These are phyloP conservation scores for Vigna reflexopilosa DNA, from an alignment of 306 rosid genomes.

Conservation along the genomic window DNA sequence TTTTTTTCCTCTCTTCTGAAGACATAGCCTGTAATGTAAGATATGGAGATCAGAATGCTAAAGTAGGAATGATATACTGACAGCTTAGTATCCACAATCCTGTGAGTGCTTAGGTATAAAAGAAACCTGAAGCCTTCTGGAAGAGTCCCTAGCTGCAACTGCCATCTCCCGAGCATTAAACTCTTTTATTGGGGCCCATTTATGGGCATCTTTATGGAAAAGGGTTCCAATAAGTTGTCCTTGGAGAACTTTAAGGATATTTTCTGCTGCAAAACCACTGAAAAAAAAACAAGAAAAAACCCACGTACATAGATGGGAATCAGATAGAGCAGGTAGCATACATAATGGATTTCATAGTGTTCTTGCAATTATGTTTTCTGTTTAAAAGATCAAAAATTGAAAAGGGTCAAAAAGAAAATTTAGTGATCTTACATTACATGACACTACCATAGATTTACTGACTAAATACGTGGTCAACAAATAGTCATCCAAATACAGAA, in stretches of 20 bases:
- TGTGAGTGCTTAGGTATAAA: constrained; percentile 31
- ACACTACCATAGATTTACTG: constrained; percentile 4
- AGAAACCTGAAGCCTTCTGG: constrained; percentile 90
- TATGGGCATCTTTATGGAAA: constrained; percentile 89
- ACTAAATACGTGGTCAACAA: constrained; percentile 8
- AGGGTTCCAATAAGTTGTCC: constrained; percentile 93
- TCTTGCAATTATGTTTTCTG: constrained; percentile 16
- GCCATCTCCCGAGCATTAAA: constrained; percentile 88
- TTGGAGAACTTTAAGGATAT: constrained; percentile 80
- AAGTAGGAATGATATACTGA: constrained; percentile 20
- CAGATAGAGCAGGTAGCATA: constrained; percentile 32
- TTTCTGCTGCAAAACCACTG: constrained; percentile 83
- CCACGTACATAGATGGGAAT: constrained; percentile 34
- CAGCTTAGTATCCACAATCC: constrained; percentile 28
- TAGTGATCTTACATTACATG: background rate
- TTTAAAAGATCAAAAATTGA: constrained; percentile 26
- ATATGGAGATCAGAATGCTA: constrained; percentile 41
- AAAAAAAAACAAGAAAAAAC: constrained; percentile 31
- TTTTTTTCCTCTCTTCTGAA: constrained; percentile 77
- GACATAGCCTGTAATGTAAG: constrained; percentile 70
- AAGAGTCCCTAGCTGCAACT: constrained; percentile 95
- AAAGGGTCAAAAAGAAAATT: background rate
- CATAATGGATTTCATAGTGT: constrained; percentile 26
- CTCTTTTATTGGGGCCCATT: constrained; percentile 72
- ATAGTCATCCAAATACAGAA: background rate